Percentiles rank a stretch among this genome's conserved stretches.
These are phyloP conservation scores for Xerocomellus chrysenteron DNA, from an alignment of 768 basidiomycete genomes.

Conservation along the genomic window DNA sequence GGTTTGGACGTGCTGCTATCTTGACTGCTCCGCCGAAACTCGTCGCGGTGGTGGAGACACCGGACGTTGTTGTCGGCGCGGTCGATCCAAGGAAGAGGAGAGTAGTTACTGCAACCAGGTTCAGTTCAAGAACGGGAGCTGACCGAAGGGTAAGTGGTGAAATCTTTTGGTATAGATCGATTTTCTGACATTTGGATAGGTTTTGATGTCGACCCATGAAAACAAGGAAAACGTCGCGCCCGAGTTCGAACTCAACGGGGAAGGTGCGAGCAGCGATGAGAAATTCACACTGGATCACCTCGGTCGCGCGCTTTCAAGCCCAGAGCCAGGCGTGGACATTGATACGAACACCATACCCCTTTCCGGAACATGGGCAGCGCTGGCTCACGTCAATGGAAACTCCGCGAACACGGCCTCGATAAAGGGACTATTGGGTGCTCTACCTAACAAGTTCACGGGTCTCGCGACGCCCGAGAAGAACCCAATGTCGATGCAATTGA, in stretches of 20 bases:
- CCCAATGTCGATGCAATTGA: constrained; percentile 91
- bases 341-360: constrained; percentile 67
- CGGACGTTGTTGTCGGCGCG: constrained; percentile 86
- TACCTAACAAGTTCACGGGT: constrained; percentile 72
- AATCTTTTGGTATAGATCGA: neutral
- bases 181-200: constrained; percentile 39
- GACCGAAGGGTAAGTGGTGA: constrained; percentile 65
- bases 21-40: constrained; percentile 83
- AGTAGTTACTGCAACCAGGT: constrained; percentile 84
- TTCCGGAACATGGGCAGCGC: constrained; percentile 71
- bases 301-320: constrained; percentile 11
- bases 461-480: constrained; percentile 89
- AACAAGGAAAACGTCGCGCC: constrained; percentile 42
- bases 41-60: constrained; percentile 80
- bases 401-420: constrained; percentile 34
- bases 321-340: constrained; percentile 51
- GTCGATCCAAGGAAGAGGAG: constrained; percentile 82
- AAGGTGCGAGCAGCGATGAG: neutral
- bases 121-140: constrained; percentile 80
- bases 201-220: constrained; percentile 81
- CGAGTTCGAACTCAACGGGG: constrained; percentile 15
- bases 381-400: constrained; percentile 44
- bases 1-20: constrained; percentile 70
- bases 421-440: constrained; percentile 58
- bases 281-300: constrained; percentile 10